Base-by-base conservation (phyloP, 2,329 filamentous ascomycete species). In the Ascosphaera apis region DNA sequence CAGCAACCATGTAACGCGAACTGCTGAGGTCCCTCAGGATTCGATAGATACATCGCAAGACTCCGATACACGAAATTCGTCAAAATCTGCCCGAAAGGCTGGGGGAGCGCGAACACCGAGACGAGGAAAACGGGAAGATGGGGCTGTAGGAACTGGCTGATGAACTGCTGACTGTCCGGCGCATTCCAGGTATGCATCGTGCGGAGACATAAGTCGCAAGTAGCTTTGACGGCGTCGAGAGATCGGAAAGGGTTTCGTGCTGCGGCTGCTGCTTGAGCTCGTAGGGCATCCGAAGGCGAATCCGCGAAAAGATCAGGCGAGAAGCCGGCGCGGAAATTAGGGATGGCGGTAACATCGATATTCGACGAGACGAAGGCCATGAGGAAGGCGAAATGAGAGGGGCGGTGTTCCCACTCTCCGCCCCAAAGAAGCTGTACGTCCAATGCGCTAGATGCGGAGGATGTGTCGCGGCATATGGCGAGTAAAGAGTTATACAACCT, bases 301-400 rank as follows among this genome's bases (percentile, higher is more conserved):
- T 67, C 65, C 35, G 65, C 61, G 46, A 76, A 78, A 31, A 75
- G 68, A 35, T 70, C 64, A 19, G 64, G 43, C 2, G 72, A 71
- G 50, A 93, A 91, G 2, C 82, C 81, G 16, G 72, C 67, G 38
- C 79, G 70, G 25, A 95, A 66, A 23, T 76, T 72, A 1, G 83
- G 86, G 39, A 95, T 88, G 25, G 77, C 78, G 9, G 74, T 77
- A 2, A 81, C 77, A 51, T 95, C 83, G 17, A 92, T 65, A 9
- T 68, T 69, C 38, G 84, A 67, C 3, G 78, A 79, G 15, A 86
- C 66, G 51, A 86, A 93, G 13, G 83, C 83, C 42, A 77, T 76
- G 37, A 95, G 70, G 51, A 95, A 93, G n/a, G 84, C 91, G 25
- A 98, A 61, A 44, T 95, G 86, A 0, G 88, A 81, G 42, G 91